A percentile compares a stretch with the other conserved stretches of the same genome.
Evolutionary conservation across 2,329 filamentous ascomycete species (phyloP).

Genomic region (Alternaria sp.): DNA sequence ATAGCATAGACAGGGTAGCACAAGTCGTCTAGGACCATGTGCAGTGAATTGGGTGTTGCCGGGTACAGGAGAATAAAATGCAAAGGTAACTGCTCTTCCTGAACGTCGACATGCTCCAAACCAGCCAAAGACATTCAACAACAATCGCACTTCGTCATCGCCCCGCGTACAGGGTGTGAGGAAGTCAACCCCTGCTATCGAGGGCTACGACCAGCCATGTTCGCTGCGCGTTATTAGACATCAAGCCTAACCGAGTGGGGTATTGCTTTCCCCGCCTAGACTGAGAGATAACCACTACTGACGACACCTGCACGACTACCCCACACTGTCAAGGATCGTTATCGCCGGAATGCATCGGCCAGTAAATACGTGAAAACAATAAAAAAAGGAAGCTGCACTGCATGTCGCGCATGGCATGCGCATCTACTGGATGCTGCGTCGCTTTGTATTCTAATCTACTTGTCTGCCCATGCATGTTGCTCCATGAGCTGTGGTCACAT

Average conservation of each 20-base stretch:
- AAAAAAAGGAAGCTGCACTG: slow-evolving; percentile 16
- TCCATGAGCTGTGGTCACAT: too few relatives aligned
- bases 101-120: not conserved
- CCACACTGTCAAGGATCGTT: slow-evolving; percentile 28
- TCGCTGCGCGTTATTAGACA: slow-evolving; percentile 11
- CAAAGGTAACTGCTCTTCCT: not conserved
- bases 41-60: not conserved
- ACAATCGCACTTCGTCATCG: not conserved
- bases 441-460: not conserved
- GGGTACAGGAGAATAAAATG: not conserved
- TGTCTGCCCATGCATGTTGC: not conserved
- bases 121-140: not conserved
- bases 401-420: slow-evolving; percentile 18
- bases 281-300: slow-evolving; percentile 20
- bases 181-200: not conserved
- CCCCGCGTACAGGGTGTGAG: not conserved
- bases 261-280: slow-evolving; percentile 29
- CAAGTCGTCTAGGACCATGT: not conserved
- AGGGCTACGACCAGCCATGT: slow-evolving; percentile 16
- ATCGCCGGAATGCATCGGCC: slow-evolving; percentile 19
- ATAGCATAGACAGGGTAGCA: not conserved
- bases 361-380: slow-evolving; percentile 6
- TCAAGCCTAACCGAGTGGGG: slow-evolving; percentile 32
- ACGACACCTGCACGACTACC: slow-evolving; percentile 25
- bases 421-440: not conserved